Base-by-base conservation (phyloP, 495 filamentous ascomycete genomes). In the Xylaria longipes region DNA sequence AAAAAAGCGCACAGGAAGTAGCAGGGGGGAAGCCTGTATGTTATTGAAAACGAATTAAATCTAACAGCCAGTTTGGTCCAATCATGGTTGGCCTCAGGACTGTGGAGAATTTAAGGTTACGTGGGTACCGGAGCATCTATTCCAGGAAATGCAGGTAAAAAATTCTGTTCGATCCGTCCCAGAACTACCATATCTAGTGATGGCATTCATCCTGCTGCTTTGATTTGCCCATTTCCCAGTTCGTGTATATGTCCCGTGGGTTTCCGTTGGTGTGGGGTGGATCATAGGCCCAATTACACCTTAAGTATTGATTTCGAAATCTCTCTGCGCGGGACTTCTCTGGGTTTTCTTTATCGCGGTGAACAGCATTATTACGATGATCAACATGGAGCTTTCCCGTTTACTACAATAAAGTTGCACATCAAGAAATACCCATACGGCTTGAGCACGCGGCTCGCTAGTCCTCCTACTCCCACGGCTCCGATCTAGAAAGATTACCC, bases 31-130 rank as follows among this genome's bases (percentile, higher is more conserved):
- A 22, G 31, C 57, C 17, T 60, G 57, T 37, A 20, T 22, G 57
- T 22, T 1, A 37, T 37, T 20, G 8, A 37, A 37, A 35, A 37
- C 2, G 31, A 7, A 60, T 60, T 39, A 35, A n/a, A 37, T 35
- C 57, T 60, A 39, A 60, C 12, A 22, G 6, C 33, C 14, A 35
- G 17, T 60, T 35, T 60, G 57, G 33, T 35, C 57, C 57, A 60
- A 60, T 60, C 22, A 60, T 33, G 39, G 20, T 60, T 60, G 57
- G 31, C 17, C 11, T 37, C 33, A 37, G 31, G 57, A 37, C 60
- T 27, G 60, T 63, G 60, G 60, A 63, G 60, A 63, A 62, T 41
- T 27, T 17, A 62, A 41, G 37, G 35, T 29, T 25, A 62, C 58
- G 11, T n/a, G n/a, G n/a, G n/a, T 43, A 15, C 37, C 60, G 60